Base-by-base conservation (phyloP, 176 grass and related monocot species). In the Pontederia paniculata region DNA sequence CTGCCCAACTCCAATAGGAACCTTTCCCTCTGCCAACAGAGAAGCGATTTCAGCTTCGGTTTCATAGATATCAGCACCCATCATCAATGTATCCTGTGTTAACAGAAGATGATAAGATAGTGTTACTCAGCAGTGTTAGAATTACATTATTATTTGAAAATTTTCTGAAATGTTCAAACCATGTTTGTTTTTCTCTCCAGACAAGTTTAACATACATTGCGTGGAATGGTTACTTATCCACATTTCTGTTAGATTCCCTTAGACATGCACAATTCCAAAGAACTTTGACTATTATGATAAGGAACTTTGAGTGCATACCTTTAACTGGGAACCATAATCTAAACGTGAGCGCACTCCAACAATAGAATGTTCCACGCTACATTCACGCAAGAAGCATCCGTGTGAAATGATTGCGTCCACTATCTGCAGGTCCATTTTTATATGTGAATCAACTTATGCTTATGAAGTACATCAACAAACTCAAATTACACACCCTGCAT, bases 341-440 rank as follows among this genome's bases (percentile, higher is more conserved):
- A 93, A 45, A 17, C 82, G 75, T 61, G 88, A 86, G 22, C 79
- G 67, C 12, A 83, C 73, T 47, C 88, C 88, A 41, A 93, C 55
- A 42, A 93, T 63, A 25, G 83, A 93, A 60, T 54, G 83, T 41
- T 80, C 53, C 6, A 93, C 64, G 0, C 44, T 68, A 44, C 83
- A 93, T 69, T 93, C 78, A 3, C 63, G 58, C 70, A 93, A 48
- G 62, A 83, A 93, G 56, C 88, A 93, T 10, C 88, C 88, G 41
- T 86, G 79, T 9, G 82, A 93, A 22, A 93, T 60, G 11, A 75
- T 75, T 25, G 79, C 56, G 50, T 77, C 73, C 58, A 72, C 63
- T 37, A 93, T 48, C 88, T 93, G 70, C 2, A 45, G 7, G 52
- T 1, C 42, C 16, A 56, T 60, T 46, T 47, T 9, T 14, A 54